phyloP scores from a whole-genome alignment of 768 basidiomycete species.

The Tylopilus balloui region DNA sequence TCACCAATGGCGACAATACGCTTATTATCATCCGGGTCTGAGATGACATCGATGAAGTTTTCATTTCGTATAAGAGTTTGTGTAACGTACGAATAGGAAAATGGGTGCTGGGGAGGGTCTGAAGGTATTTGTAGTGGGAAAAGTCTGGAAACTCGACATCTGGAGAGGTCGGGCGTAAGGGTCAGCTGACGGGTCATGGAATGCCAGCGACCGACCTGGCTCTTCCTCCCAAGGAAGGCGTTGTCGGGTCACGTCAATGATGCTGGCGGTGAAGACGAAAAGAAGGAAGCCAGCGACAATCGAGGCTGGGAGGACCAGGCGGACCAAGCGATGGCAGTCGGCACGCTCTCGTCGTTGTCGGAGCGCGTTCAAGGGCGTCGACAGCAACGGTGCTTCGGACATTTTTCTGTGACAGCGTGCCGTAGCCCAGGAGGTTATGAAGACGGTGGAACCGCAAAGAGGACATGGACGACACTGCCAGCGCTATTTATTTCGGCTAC shows the following conservation, averaged over 20 bases:
- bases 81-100: constrained; percentile 50
- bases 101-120: constrained; percentile 41
- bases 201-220: constrained; percentile 8
- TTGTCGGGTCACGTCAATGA: constrained; percentile 15
- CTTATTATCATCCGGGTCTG: constrained; percentile 46
- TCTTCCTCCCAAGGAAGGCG: constrained; percentile 10
- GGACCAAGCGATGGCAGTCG: not conserved
- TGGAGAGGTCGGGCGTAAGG: not conserved
- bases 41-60: not conserved
- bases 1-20: constrained; percentile 82
- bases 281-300: constrained; percentile 41
- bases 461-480: no score
- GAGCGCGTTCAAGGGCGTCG: not conserved
- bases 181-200: not conserved
- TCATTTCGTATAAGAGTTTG: not conserved
- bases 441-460: no score
- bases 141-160: constrained; percentile 46
- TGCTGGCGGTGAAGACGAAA: constrained; percentile 38
- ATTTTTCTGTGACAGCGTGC: no score
- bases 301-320: constrained; percentile 29
- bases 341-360: not conserved
- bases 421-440: no score
- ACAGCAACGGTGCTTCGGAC: constrained; percentile 16
- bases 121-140: constrained; percentile 41
- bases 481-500: no score